A percentile compares a stretch with the other conserved stretches of the same genome.
These are phyloP conservation scores for Cladobotryum mycophilum DNA, from an alignment of 2,329 filamentous ascomycete species.

Conservation along the genomic window DNA sequence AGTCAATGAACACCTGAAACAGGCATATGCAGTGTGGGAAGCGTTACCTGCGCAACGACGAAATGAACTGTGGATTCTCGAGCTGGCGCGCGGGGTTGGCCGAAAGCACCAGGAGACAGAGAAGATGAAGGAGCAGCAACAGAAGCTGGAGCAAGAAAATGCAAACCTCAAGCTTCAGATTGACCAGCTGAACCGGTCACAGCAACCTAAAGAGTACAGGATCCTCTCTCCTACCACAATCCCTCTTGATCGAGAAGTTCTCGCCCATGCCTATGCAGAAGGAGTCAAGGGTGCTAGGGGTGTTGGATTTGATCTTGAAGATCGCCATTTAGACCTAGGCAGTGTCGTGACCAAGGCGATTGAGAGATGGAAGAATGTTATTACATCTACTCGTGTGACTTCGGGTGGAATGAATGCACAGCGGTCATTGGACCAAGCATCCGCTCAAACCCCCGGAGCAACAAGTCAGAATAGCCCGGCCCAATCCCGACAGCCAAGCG, in stretches of 20 bases:
- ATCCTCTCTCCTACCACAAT: slow-evolving; percentile 46
- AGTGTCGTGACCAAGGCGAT: slow-evolving; percentile 49
- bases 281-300: slow-evolving; percentile 33
- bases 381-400: slow-evolving; percentile 43
- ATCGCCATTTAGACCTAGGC: slow-evolving; percentile 46
- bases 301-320: slow-evolving; percentile 43
- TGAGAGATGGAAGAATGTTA: slow-evolving; percentile 56
- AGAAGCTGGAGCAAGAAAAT: slow-evolving; percentile 50
- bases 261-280: slow-evolving; percentile 42
- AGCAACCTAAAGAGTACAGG: slow-evolving; percentile 55
- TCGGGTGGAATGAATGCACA: slow-evolving; percentile 45
- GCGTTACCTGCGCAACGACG: slow-evolving; percentile 50
- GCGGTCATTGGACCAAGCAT: slow-evolving; percentile 37
- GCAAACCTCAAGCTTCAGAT: slow-evolving; percentile 51
- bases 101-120: slow-evolving; percentile 50
- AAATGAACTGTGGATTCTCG: slow-evolving; percentile 54
- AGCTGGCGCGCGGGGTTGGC: slow-evolving; percentile 54
- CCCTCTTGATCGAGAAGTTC: slow-evolving; percentile 43
- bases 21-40: slow-evolving; percentile 72
- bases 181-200: slow-evolving; percentile 51
- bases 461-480: slow-evolving; percentile 19
- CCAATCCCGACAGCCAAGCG: slow-evolving; percentile 18
- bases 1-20: slow-evolving; percentile 68
- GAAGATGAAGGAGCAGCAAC: slow-evolving; percentile 44
- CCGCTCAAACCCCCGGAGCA: slow-evolving; percentile 13